These are phyloP conservation scores for Mercurialis annua DNA, from an alignment of 345 rosid genomes.

Conservation along the genomic window DNA sequence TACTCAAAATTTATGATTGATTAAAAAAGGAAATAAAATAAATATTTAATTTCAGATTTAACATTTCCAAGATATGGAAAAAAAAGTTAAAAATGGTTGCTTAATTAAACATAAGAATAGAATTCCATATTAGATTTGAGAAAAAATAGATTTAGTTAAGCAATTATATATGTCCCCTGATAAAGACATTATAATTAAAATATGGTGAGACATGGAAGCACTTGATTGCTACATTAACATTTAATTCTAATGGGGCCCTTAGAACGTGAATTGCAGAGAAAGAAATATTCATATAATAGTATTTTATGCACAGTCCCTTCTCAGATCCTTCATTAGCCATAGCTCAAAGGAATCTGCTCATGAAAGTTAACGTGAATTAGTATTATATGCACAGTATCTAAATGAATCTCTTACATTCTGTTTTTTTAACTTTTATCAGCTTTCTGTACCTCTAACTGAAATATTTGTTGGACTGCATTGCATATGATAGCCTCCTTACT, in stretches of 20 bases:
- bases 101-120: conserved; percentile 3
- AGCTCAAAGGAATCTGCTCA: neutral
- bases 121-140: neutral
- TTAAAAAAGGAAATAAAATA: neutral
- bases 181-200: neutral
- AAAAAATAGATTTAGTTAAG: neutral
- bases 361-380: neutral
- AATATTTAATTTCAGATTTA: neutral
- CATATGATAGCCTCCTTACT: no score
- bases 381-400: no score
- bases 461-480: no score
- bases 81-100: neutral
- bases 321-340: neutral
- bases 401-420: no score
- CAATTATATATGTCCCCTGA: neutral
- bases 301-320: no score
- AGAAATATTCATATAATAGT: no score
- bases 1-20: no score
- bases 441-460: no score
- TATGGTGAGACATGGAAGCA: neutral
- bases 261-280: neutral
- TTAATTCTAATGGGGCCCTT: neutral
- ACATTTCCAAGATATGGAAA: neutral
- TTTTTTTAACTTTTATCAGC: no score
- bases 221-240: neutral